phyloP scores from a whole-genome alignment of 192 early-diverging fungal species.

The Globomyces pollinis-pini region DNA sequence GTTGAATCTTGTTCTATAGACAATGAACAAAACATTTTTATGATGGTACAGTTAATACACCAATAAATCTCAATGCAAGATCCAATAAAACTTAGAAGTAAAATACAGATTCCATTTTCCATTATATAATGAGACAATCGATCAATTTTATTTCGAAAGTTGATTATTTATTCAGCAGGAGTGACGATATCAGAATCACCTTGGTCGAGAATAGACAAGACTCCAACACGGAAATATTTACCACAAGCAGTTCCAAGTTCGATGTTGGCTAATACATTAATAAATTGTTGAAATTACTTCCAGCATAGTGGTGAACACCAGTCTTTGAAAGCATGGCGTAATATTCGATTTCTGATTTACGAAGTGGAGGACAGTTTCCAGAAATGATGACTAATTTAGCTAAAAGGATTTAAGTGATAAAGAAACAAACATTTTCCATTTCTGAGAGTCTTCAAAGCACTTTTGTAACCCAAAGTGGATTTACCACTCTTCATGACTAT shows the following conservation, averaged over 20 bases:
- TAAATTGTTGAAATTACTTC: slow-evolving; percentile 77
- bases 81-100: too few relatives aligned
- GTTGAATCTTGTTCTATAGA: too few relatives aligned
- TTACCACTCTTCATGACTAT: slow-evolving; percentile 99
- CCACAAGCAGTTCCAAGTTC: slow-evolving; percentile 99
- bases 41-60: too few relatives aligned
- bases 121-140: too few relatives aligned
- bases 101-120: too few relatives aligned
- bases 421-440: slow-evolving; percentile 76
- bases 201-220: slow-evolving; percentile 94
- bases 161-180: slow-evolving; percentile 1
- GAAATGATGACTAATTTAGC: slow-evolving; percentile 99
- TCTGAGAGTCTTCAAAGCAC: slow-evolving; percentile 94
- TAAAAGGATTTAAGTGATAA: slow-evolving; percentile 29
- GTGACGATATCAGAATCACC: slow-evolving; percentile 92
- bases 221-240: slow-evolving; percentile 96
- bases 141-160: too few relatives aligned
- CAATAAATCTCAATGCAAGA: too few relatives aligned
- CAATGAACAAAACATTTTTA: too few relatives aligned
- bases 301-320: slow-evolving; percentile 98
- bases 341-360: slow-evolving; percentile 99
- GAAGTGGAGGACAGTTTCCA: slow-evolving; percentile 98
- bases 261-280: slow-evolving; percentile 71
- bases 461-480: slow-evolving; percentile 97
- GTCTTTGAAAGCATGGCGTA: slow-evolving; percentile 99